Evolutionary conservation across 2,329 filamentous ascomycete species (phyloP), one percentile per base, ranked within the genome.

Genomic region (Coleophoma cylindrospora): DNA sequence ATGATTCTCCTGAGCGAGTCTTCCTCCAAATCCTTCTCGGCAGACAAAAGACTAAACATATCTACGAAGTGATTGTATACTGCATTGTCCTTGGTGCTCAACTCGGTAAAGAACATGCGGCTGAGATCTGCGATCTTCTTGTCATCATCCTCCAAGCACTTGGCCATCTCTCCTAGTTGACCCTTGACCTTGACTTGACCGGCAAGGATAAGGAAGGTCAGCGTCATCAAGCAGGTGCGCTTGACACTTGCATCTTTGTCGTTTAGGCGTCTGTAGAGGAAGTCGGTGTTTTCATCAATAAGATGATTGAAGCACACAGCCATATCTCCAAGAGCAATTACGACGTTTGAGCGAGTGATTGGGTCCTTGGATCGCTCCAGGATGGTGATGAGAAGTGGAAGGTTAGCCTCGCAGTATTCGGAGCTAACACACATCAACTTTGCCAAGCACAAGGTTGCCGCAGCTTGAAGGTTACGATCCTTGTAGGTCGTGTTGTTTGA

Each of bases 61-160:
- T 99, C 94, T 27, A 99, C 91, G 70, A 99, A 99, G 72, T 99
- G 92, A 67, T 99, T 99, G 70, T 99, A 99, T 2, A 99, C 90
- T 2, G 94, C 94, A 64, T 99, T 99, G 67, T 99, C 94, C 74
- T 99, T 99, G 59, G 91, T 96, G 54, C 91, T 91, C 49, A 99
- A 79, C 70, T 99, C 94, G 0, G 90, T 92, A 70, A 99, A 99
- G 81, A 99, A 99, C 92, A 97, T 97, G 52, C 90, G 80, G 13
- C 91, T 89, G 64, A 99, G 79, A 64, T 99, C 94, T 1, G 91
- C 89, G 55, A 97, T 96, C 54, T 89, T 83, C 70, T 91, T 91
- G 65, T 99, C 95, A n/a, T 85, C 83, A 63, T 99, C 94, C 69
- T 99, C 94, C 32, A 99, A 79, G 59, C 94, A 99, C 73, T 99